Conservation (phyloP, 257 asterid genomes). For the Solanum medicagineum region DNA sequence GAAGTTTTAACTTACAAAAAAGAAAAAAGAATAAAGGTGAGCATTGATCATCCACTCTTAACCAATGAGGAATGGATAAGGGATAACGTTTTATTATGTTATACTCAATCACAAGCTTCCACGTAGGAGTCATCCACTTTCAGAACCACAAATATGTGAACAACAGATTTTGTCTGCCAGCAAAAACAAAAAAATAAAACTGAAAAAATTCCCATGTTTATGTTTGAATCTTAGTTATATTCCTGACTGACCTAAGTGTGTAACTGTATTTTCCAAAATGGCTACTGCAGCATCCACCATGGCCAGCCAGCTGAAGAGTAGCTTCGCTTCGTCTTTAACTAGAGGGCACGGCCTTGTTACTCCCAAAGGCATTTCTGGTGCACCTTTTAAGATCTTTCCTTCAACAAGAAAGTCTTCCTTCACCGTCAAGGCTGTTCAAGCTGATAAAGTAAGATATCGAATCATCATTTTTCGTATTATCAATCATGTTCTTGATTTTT, state of each 20-base stretch:
- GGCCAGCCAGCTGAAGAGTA: conserved; percentile 79
- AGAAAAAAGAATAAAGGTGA: conserved; percentile 7
- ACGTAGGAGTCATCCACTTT: neutral
- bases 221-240: conserved; percentile 2
- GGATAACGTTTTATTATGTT: neutral
- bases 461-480: neutral
- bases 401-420: conserved; percentile 45
- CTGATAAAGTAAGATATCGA: conserved; percentile 54
- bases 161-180: conserved; percentile 76
- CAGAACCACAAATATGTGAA: neutral
- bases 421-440: conserved; percentile 59
- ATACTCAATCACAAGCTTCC: neutral
- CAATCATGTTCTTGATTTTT: neutral
- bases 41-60: neutral
- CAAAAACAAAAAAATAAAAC: conserved; percentile 18
- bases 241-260: neutral
- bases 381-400: conserved; percentile 57
- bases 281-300: conserved; percentile 70
- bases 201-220: neutral
- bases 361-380: conserved; percentile 78
- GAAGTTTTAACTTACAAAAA: neutral
- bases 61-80: neutral
- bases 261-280: conserved; percentile 21
- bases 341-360: conserved; percentile 22
- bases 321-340: conserved; percentile 37